Conservation (phyloP, 2,329 filamentous ascomycete genomes). For the Fusarium paranaense region DNA sequence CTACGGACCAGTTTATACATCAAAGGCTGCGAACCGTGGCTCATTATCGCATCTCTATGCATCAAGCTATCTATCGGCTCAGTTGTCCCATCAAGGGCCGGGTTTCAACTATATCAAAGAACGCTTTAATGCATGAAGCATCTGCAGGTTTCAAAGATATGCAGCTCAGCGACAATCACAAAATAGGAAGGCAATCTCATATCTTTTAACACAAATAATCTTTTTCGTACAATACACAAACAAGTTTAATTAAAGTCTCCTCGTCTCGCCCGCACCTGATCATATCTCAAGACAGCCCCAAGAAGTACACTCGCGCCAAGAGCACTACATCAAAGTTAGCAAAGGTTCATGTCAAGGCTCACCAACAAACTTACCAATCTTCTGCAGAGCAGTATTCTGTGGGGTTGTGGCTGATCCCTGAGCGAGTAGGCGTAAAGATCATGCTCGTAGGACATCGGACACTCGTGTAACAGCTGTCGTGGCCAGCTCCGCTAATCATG, state of each 20-base stretch:
- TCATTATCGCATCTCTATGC: neutral
- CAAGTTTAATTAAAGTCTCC: neutral
- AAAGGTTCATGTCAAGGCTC: neutral
- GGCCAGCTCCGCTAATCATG: conserved; percentile 46
- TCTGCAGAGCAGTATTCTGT: conserved; percentile 40
- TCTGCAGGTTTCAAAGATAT: neutral
- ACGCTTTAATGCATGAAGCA: neutral
- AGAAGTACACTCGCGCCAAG: neutral
- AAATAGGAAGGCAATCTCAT: neutral
- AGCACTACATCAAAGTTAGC: neutral
- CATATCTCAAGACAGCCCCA: neutral
- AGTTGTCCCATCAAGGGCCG: too few species aligned
- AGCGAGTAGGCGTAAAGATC: conserved; percentile 45
- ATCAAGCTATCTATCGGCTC: neutral
- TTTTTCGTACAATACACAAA: neutral
- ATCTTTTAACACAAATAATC: neutral
- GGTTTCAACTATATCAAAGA: too few species aligned
- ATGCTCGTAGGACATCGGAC: conserved; percentile 44
- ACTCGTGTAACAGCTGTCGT: conserved; percentile 47
- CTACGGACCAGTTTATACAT: neutral
- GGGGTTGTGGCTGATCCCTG: conserved; percentile 44
- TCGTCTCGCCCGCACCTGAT: neutral
- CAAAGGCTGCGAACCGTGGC: too few species aligned
- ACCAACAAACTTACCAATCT: conserved; percentile 29
- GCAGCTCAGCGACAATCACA: neutral